Base-by-base conservation (phyloP, 2,329 filamentous ascomycete species). In the Amesomyces nigricolor region DNA sequence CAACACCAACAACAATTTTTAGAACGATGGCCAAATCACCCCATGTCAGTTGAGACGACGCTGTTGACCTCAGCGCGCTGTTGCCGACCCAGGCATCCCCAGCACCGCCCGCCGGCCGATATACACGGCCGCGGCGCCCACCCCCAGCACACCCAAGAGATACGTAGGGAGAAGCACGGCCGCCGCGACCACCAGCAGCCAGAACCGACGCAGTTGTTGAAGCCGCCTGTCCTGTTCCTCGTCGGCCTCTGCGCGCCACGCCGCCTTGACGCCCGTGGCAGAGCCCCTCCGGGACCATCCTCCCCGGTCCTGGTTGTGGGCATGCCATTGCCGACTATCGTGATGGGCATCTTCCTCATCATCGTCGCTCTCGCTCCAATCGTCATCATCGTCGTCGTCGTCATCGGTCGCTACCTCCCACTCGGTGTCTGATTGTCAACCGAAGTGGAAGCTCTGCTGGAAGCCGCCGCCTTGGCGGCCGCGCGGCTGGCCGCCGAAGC, bases 131-230 rank as follows among this genome's bases (percentile, higher is more conserved):
- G 69, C 73, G 53, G 65, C 65, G 35, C 63, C 65, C 47, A 70
- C 58, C 47, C 70, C 63, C 56, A 72, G 68, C 53, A 74, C 51
- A 22, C 66, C 64, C 49, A 75, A 67, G 54, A 78, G 65, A 61
- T 68, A 68, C 48, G 67, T 67, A 54, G 78, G 77, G 43, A 80
- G 72, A 60, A 80, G 70, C 58, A 79, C 75, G 49, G 73, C 62
- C 14, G 73, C 73, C 11, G 73, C 76, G 52, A 77, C 62, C 29
- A 75, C 56, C 46, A 69, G 66, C 60, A 74, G 68, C 60, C 77
- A 73, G 57, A 72, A 68, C 54, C 67, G 70, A 51, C 75, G 76
- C 57, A 78, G 62, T 51, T 63, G 67, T 40, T 72, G 72, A 32
- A 79, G 69, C 60, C 71, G 65, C 59, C 63, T 66, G 44, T 75